Evolutionary conservation across 2,329 filamentous ascomycete species (phyloP), one percentile per base, ranked within the genome.

Genomic region (Leptographium galeiforme): DNA sequence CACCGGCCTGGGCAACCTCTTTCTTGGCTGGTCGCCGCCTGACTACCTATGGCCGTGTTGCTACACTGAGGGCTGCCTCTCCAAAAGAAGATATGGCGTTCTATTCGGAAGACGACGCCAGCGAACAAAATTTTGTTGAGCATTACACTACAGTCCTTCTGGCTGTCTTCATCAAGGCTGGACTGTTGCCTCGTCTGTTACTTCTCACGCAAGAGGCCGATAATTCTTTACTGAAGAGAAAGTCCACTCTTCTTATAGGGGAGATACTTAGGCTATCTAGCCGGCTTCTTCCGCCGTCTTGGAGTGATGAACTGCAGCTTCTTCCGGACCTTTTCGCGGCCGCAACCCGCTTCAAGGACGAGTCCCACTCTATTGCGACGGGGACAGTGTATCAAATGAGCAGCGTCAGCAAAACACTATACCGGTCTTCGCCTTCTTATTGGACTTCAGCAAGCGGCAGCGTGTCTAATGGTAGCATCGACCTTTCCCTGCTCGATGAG

Each of bases 351-450:
- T 88, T 90, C 61, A 73, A 79, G 25, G 75, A 81, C 19, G 81
- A 90, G 34, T 77, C 82, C 30, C 83, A 88, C 53, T 90, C 90
- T 60, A 75, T 86, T 54, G 89, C 91, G 8, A 90, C 89, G 8
- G 84, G 89, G 8, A 94, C 94, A 18, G 88, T 98, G 13, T 98
- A 97, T 63, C 93, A 97, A 65, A 95, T 98, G 52, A 95, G 95
- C 70, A 96, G 91, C 64, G 89, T 98, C 59, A 98, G 91, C 66
- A 82, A 89, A 57, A 97, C 90, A 0, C 71, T 98, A 14, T 94
- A 94, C 64, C 79, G 89, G 54, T 94, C 88, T 48, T 79, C 81
- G 7, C 76, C 78, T 2, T 72, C 76, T 0, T 67, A 71, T 8
- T 68, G 67, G 53, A 58, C 65, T 2, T 60, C 66, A 3, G 66